phyloP scores from a whole-genome alignment of 2,329 filamentous ascomycete species.

The Dryadomyces quercivorus region DNA sequence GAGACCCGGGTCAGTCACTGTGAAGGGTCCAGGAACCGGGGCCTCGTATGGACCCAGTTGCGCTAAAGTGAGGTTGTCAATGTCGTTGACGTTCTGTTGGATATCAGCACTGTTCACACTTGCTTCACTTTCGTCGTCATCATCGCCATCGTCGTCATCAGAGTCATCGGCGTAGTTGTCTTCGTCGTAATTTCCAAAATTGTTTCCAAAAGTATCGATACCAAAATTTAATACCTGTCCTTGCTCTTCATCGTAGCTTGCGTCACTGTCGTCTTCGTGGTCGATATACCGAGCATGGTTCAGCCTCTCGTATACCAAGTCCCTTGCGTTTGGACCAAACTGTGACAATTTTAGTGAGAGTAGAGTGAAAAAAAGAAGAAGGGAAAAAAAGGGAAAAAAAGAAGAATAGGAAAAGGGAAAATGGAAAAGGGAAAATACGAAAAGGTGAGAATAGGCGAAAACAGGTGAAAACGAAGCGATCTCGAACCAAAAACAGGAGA shows the following conservation, averaged over 20 bases:
- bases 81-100: neutral
- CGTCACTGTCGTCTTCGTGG: neutral
- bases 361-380: neutral
- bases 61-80: neutral
- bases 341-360: neutral
- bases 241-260: neutral
- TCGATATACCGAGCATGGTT: neutral
- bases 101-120: neutral
- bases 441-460: too few species aligned
- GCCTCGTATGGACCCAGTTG: neutral
- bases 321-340: neutral
- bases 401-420: neutral
- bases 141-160: slow-evolving; percentile 8
- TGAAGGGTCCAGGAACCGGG: too few species aligned
- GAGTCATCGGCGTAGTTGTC: slow-evolving; percentile 12
- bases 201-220: neutral
- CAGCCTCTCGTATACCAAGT: neutral
- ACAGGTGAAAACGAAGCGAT: too few species aligned
- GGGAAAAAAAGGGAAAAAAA: neutral
- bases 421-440: too few species aligned
- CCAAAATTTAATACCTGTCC: neutral
- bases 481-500: too few species aligned
- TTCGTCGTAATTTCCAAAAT: slow-evolving; percentile 9
- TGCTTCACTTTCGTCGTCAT: slow-evolving; percentile 1
- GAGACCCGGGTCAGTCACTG: slow-evolving; percentile 1